Base-by-base conservation (phyloP, 805 yeast genomes). In the Wickerhamiella kurtzmanii region DNA sequence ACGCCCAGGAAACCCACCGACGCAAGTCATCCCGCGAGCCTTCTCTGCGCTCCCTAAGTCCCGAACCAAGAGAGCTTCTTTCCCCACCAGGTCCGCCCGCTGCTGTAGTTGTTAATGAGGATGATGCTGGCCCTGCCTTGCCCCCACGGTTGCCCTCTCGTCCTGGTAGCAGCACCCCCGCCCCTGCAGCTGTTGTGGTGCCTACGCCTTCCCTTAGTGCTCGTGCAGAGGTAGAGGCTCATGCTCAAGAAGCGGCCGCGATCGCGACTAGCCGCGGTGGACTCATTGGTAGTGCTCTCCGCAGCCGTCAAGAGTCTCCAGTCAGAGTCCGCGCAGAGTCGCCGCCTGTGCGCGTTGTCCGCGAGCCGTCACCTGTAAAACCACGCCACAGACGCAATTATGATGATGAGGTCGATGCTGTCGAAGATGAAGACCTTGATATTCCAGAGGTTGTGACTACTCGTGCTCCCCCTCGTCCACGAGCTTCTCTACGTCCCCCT, bases 1-100 rank as follows among this genome's bases (percentile, higher is more conserved):
- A 52, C 19, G 56, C 49, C 9, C 56, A 53, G 39, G 46, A 45
- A n/a, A 51, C 50, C 46, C 53, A 53, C 46, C 47, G 55, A 3
- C 37, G 46, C 17, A 15, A 35, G 18, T 41, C 41, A 11, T 25
- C 32, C 32, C 6, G 32, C 9, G 32, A 25, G 32, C 32, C 32
- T 25, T 25, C 32, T 25, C 32, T 25, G 41, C 41, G 41, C n/a
- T 18, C 22, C 4, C 25, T 38, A 9, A 15, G 20, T 17, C 41
- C 41, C 9, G 50, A 46, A 2, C 41, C 44, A 42, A 21, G 5
- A 13, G 32, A 9, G 13, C 25, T 13, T n/a, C n/a, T n/a, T n/a
- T n/a, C n/a, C n/a, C n/a, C n/a, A n/a, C n/a, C n/a, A n/a, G n/a
- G n/a, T n/a, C n/a, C n/a, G n/a, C n/a, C n/a, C n/a, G n/a, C n/a